Base-by-base conservation (phyloP, 768 basidiomycete genomes). In the Macrolepiota dolichaula region DNA sequence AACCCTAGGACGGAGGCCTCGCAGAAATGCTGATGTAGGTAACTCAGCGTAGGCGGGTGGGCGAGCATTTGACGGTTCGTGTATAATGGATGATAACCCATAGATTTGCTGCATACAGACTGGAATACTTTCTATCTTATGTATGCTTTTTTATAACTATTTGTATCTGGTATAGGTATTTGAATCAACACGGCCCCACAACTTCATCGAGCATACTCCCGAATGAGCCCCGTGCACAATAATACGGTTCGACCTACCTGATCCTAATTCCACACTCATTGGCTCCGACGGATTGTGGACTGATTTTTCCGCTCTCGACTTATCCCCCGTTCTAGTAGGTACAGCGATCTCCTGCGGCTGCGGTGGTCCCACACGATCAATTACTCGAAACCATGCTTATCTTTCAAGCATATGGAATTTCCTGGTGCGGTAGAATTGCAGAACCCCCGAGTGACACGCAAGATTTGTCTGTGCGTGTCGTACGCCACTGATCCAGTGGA, bases 1-100 rank as follows among this genome's bases (percentile, higher is more conserved):
- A 64, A 63, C 40, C 64, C 71, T 49, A 70, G 72, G 67, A 78
- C 73, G 65, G 71, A 73, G 50, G 19, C 57, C 49, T 51, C 68
- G 55, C 65, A 70, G 57, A 55, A 62, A 32, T 62, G 57, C 11
- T 61, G 49, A 58, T 55, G 46, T 51, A 25, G 55, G 58, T 50
- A n/a, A n/a, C n/a, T n/a, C 37, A 53, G 50, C n/a, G 29, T 32
- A 24, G 38, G 13, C n/a, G 57, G 61, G 38, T 58, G 62, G 54
- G 57, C 29, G 27, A 17, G 13, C 40, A 42, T n/a, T 42, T 42
- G 12, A 6, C 27, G 35, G 40, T 42, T 51, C 25, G 37, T 29
- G 50, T 51, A 10, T 40, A 7, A 32, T 42, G 29, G 12, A 32
- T 42, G 27, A 10, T 40, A 29, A 35, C 40, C 50, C 44, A 49